Percentiles rank a stretch among this genome's conserved stretches.
These are phyloP conservation scores for Musa acuminata DNA, from an alignment of 176 grass and related monocot species.

Conservation along the genomic window DNA sequence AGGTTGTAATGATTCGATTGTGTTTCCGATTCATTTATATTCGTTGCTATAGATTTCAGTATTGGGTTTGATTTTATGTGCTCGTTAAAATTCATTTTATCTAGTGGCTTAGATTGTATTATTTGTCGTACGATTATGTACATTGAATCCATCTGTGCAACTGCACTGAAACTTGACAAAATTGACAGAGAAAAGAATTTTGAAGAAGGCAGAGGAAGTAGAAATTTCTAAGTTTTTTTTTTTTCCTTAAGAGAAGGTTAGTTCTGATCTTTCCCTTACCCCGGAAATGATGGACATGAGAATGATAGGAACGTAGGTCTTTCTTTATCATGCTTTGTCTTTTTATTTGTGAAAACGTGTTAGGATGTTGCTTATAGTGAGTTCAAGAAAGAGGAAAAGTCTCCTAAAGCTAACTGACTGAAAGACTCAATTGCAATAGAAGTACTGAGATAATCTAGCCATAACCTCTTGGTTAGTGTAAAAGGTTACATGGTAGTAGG, in stretches of 20 bases:
- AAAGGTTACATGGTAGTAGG: not conserved
- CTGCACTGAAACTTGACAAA: not conserved
- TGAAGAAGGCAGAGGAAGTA: not conserved
- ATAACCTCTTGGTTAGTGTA: not conserved
- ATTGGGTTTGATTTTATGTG: not conserved
- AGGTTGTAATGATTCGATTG: too few relatives aligned
- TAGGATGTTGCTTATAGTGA: too few relatives aligned
- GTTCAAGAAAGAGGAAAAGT: not conserved
- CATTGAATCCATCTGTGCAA: not conserved
- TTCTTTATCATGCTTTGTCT: not conserved
- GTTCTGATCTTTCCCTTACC: not conserved
- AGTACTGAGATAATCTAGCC: not conserved
- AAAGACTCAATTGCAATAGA: not conserved
- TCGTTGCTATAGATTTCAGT: not conserved
- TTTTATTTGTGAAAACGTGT: not conserved
- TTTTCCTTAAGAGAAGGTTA: constrained; percentile 30
- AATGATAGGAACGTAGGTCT: not conserved
- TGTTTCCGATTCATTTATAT: too few relatives aligned
- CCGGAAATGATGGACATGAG: not conserved
- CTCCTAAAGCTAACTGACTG: not conserved
- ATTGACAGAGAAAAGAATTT: not conserved
- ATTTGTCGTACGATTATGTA: too few relatives aligned
- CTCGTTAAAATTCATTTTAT: too few relatives aligned
- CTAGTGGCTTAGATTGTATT: too few relatives aligned
- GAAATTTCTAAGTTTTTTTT: not conserved